Conservation (phyloP, 805 yeast genomes). For the Zygosaccharomyces gambellarensis region DNA sequence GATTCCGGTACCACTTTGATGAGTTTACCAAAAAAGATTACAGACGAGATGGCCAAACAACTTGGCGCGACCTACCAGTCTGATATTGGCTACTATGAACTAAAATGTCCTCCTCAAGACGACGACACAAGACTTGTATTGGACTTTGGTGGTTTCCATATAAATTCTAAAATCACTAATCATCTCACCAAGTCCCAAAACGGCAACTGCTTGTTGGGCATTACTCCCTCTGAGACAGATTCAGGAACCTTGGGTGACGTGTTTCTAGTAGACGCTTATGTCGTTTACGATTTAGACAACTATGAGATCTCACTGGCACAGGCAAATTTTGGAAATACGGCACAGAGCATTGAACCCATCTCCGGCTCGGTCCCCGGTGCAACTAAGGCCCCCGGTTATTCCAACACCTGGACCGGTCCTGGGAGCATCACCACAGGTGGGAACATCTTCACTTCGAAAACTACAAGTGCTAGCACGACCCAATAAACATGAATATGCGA, state of each 20-base stretch:
- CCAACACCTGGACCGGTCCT: constrained; percentile 39
- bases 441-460: constrained; percentile 21
- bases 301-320: constrained; percentile 54
- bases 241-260: constrained; percentile 49
- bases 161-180: constrained; percentile 44
- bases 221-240: constrained; percentile 28
- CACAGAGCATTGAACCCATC: constrained; percentile 24
- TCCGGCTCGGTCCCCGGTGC: constrained; percentile 44
- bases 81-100: constrained; percentile 41
- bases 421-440: constrained; percentile 27
- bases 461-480: neutral
- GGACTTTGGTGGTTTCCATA: constrained; percentile 56
- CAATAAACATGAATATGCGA: neutral
- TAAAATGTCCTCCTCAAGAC: constrained; percentile 40
- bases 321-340: constrained; percentile 27
- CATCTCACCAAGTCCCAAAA: constrained; percentile 25
- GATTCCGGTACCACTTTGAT: constrained; percentile 43
- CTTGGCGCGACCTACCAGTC: constrained; percentile 44
- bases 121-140: constrained; percentile 38
- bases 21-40: constrained; percentile 40
- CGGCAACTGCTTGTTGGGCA: constrained; percentile 43
- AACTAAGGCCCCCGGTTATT: constrained; percentile 42
- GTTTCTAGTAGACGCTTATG: constrained; percentile 54
- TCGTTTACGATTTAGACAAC: constrained; percentile 60
- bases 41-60: constrained; percentile 34